Base-by-base conservation (phyloP, 2,329 filamentous ascomycete species). In the Fusarium proliferatum region DNA sequence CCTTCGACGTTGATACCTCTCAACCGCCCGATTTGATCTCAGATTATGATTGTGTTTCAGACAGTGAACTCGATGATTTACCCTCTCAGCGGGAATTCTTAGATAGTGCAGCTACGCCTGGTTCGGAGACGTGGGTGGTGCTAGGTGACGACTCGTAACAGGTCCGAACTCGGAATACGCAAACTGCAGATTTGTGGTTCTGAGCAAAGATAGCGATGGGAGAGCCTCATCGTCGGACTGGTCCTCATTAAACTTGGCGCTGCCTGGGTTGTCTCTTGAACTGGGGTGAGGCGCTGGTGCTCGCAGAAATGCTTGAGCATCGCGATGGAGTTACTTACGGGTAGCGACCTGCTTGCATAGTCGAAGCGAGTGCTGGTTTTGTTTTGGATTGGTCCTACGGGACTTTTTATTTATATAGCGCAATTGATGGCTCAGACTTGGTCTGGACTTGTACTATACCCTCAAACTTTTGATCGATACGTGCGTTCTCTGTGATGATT, bases 61-160 rank as follows among this genome's bases (percentile, higher is more conserved):
- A 84, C 46, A 79, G 78, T 56, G 81, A 83, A 49, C 70, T 82
- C 38, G 79, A 81, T 49, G 79, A 80, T 56, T 61, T 74, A 15
- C 81, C 79, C 39, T 74, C 76, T 1, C 80, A 83, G 76, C 73
- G 73, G 55, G 80, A 81, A 75, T 73, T 80, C 55, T 67, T 71
- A 56, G 79, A 81, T 51, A 63, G 75, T 72, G 75, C 77, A 69
- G 74, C 76, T 59, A 65, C 76, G 51, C 73, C 77, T 41, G 75
- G 75, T 59, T 76, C 79, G 30, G 83, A 82, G 46, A 76, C 81
- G 69, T 86, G 84, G 84, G 80, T 85, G 41, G 79, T 86, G 78
- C 78, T 86, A 75, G 82, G 81, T 77, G 84, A 85, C 81, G 85
- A 81, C 84, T 85, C 80, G 82, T 83, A 86, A 79, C 83, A 85